Evolutionary conservation across 75 land plant genomes (phyloP), one percentile per base, ranked within the genome.

Genomic region (Gnetum montanum): DNA sequence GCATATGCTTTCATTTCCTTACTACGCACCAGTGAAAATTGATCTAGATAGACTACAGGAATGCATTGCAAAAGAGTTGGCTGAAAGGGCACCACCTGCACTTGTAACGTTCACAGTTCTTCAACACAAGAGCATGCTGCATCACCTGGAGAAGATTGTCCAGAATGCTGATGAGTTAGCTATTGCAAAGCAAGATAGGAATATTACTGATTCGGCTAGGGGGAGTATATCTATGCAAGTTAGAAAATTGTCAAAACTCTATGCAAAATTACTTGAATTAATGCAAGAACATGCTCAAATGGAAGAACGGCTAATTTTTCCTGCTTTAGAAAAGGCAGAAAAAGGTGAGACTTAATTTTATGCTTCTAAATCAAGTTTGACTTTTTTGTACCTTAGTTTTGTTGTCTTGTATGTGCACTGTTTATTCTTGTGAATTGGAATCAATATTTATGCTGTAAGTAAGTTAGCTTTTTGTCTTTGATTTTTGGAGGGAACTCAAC

Each of bases 241-340:
- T 35, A 79, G 45, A 53, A 79, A 58, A 71, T 70, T 89, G 11
- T 75, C 62, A 25, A 65, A 60, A 49, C 54, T 34, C n/a, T 90
- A 90, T 67, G 57, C 64, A 20, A 52, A 64, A 38, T 49, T 85
- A 57, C 43, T 74, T 54, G 87, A 90, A 54, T 19, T 90, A 15
- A 60, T 86, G 87, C 77, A 77, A 23, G 96, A 90, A 74, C 96
- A 90, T 59, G 95, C 96, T 15, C 90, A 80, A 65, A 86, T 90
- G 96, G 96, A 90, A 74, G 96, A 90, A 65, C 35, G 75, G 54
- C 58, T 86, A 18, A 31, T 90, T 25, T 90, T 90, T 49, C 91
- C 91, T 8, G 65, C 75, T 19, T 62, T 90, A 4, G 84, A 86
- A 15, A 46, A 20, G 34, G 79, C 78, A 4, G 76, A 86, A 41